These are phyloP conservation scores for Nannochloropsis gaditana DNA, from an alignment of 108 stramenopile genomes.

Conservation along the genomic window DNA sequence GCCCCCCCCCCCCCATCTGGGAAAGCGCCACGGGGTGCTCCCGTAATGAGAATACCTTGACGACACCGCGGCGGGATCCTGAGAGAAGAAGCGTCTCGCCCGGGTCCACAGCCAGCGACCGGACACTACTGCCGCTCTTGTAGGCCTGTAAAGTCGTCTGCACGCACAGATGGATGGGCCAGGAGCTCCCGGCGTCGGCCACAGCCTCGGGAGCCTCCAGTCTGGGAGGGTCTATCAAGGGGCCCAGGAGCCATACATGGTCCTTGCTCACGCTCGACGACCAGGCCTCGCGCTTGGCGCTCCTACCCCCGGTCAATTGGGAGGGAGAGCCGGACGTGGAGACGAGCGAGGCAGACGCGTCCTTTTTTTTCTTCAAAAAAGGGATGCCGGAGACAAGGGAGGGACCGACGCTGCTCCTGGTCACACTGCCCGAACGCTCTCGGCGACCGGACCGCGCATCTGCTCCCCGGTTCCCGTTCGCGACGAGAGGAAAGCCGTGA, in stretches of 20 bases:
- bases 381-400: background rate
- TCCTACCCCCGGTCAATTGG: background rate
- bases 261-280: background rate
- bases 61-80: slow-evolving; percentile 40
- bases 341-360: background rate
- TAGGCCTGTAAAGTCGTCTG: background rate
- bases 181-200: slow-evolving; percentile 1
- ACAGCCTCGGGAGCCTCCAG: background rate
- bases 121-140: background rate
- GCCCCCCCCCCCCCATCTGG: slow-evolving; percentile 23
- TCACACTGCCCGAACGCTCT: background rate
- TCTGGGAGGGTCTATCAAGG: background rate
- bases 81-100: slow-evolving; percentile 43
- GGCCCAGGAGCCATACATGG: background rate
- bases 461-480: background rate
- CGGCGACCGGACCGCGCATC: background rate
- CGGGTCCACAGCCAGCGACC: slow-evolving; percentile 8
- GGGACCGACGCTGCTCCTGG: background rate
- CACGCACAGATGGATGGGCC: background rate
- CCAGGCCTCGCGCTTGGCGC: background rate
- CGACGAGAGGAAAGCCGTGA: background rate
- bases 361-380: background rate
- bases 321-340: background rate
- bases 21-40: slow-evolving; percentile 42
- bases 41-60: slow-evolving; percentile 42